Evolutionary conservation across 2,329 filamentous ascomycete species (phyloP).

Genomic region (Botrytis sinoallii): DNA sequence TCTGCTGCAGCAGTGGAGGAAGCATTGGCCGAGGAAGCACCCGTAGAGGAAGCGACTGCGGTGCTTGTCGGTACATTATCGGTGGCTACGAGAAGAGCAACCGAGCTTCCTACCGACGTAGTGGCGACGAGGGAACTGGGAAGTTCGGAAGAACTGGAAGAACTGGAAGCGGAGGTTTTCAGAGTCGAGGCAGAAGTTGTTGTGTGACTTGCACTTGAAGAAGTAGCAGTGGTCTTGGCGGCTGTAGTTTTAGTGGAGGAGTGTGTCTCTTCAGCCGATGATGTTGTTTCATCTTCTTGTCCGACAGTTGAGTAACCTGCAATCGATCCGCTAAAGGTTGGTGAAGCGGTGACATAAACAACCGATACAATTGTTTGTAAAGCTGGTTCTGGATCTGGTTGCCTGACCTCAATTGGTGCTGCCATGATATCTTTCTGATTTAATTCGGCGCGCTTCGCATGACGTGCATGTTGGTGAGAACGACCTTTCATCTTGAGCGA

Average conservation of each 20-base stretch:
- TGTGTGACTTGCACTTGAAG: background rate
- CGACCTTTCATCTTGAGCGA: conserved; percentile 30
- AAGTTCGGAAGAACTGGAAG: conserved; percentile 17
- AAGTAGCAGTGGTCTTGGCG: background rate
- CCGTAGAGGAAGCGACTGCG: conserved; percentile 16
- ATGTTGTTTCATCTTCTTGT: conserved; percentile 17
- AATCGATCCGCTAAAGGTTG: conserved; percentile 51
- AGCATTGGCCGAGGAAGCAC: conserved; percentile 18
- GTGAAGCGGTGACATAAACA: conserved; percentile 50
- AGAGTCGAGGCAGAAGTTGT: conserved; percentile 15
- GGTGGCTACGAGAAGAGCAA: conserved; percentile 22
- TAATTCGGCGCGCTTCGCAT: conserved; percentile 24
- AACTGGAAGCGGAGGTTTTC: conserved; percentile 5
- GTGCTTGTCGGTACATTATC: background rate
- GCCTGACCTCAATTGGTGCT: conserved; percentile 20
- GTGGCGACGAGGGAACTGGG: conserved; percentile 25
- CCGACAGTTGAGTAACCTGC: conserved; percentile 46
- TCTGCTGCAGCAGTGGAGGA: conserved; percentile 17
- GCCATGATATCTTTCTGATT: conserved; percentile 21
- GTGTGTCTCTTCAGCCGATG: conserved; percentile 12
- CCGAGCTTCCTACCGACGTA: conserved; percentile 21
- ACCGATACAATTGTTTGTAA: conserved; percentile 41
- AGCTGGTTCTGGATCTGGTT: conserved; percentile 14
- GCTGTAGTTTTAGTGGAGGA: background rate
- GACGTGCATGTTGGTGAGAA: conserved; percentile 29